Evolutionary conservation across 257 asterid species (phyloP).

Genomic region (Solanum ahanhuiri): DNA sequence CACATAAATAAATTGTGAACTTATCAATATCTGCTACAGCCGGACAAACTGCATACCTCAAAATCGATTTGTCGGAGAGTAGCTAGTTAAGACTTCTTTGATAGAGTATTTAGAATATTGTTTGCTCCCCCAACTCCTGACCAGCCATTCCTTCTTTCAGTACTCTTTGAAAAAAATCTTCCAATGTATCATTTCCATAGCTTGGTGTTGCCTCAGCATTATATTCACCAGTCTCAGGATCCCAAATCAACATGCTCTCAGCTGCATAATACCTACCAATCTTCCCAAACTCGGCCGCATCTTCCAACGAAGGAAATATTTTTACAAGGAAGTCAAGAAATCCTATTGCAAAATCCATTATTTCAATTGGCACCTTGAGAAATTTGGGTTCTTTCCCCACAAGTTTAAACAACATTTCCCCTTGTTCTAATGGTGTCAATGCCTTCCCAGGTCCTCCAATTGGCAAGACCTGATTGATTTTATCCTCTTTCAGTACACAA

Average conservation of each 20-base stretch:
- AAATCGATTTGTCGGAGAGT: not conserved
- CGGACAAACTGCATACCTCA: conserved; percentile 2
- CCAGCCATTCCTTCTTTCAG: conserved; percentile 82
- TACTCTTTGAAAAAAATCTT: conserved; percentile 73
- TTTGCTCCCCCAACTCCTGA: conserved; percentile 90
- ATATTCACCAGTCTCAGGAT: conserved; percentile 60
- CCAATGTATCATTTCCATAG: conserved; percentile 80
- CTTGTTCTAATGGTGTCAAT: conserved; percentile 90
- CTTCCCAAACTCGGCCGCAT: conserved; percentile 91
- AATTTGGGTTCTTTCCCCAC: conserved; percentile 69
- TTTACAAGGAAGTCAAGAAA: conserved; percentile 76
- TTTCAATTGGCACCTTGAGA: conserved; percentile 70
- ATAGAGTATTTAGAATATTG: conserved; percentile 32
- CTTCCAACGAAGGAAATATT: conserved; percentile 71
- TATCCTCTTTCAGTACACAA: conserved; percentile 53
- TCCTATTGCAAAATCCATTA: conserved; percentile 86
- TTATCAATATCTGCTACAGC: not conserved
- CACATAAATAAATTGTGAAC: not conserved
- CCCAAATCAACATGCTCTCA: conserved; percentile 82
- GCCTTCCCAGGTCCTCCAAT: conserved; percentile 92
- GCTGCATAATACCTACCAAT: conserved; percentile 97
- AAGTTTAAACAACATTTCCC: conserved; percentile 75
- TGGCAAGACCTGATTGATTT: conserved; percentile 54
- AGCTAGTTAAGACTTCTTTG: not conserved
- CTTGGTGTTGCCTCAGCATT: conserved; percentile 82